phyloP scores from a whole-genome alignment of 768 basidiomycete genomes.

The Tylopilus rubrobrunneus region DNA sequence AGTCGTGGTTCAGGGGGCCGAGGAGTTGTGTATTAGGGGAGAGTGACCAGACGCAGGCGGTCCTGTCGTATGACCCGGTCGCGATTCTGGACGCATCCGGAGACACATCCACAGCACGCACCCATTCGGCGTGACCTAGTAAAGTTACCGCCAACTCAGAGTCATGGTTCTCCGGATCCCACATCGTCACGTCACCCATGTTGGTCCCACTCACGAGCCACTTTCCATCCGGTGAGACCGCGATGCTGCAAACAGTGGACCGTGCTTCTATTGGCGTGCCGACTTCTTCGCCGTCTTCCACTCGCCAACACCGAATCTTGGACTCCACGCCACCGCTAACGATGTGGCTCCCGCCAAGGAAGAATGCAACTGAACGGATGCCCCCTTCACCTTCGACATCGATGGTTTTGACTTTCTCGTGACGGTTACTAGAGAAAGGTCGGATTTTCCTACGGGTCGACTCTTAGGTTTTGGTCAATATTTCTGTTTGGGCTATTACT shows the following conservation, averaged over 20 bases:
- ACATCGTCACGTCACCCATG: conserved; percentile 4
- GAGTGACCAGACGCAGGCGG: conserved; percentile 6
- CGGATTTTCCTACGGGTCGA: background rate
- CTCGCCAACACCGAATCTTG: conserved; percentile 3
- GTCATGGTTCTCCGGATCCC: background rate
- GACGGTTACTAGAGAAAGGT: background rate
- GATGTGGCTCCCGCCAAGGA: conserved; percentile 3
- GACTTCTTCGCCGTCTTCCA: conserved; percentile 2
- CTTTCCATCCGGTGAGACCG: conserved; percentile 2
- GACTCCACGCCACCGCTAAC: conserved; percentile 6
- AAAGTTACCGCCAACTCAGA: background rate
- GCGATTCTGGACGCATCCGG: background rate
- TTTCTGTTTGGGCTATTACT: background rate
- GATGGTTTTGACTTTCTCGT: background rate
- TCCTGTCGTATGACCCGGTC: conserved; percentile 9
- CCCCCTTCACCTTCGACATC: conserved; percentile 2
- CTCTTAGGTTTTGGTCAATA: background rate
- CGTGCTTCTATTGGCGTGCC: conserved; percentile 2
- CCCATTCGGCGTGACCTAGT: background rate
- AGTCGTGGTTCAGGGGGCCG: background rate
- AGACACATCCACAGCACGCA: conserved; percentile 6
- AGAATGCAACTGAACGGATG: conserved; percentile 5
- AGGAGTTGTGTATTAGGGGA: background rate
- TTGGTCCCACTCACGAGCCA: conserved; percentile 4
- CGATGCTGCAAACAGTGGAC: conserved; percentile 4